These are phyloP conservation scores for Phytopythium chamaehyphon DNA, from an alignment of 352 stramenopile species.

Conservation along the genomic window DNA sequence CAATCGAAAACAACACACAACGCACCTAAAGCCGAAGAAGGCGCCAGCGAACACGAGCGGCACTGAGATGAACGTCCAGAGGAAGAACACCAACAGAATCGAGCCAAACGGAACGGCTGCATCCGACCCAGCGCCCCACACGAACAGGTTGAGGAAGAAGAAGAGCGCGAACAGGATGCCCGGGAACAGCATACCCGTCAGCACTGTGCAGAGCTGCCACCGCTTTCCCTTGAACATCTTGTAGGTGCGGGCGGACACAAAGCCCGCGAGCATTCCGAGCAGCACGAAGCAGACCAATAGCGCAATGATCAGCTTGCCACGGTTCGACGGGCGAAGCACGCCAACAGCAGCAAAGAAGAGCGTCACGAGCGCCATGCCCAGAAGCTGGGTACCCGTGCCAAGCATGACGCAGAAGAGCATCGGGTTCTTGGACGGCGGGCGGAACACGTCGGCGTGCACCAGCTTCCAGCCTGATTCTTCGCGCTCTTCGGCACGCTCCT, in stretches of 20 bases:
- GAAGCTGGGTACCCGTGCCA: conserved; percentile 96
- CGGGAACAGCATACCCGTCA: conserved; percentile 96
- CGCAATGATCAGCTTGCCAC: conserved; percentile 97
- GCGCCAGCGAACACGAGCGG: conserved; percentile 98
- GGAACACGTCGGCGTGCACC: conserved; percentile 99
- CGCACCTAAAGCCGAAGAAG: conserved; percentile 97
- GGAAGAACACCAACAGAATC: conserved; percentile 96
- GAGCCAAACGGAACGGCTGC: conserved; percentile 95
- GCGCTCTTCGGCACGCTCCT: conserved; percentile 97
- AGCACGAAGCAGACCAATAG: conserved; percentile 97
- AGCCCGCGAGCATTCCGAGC: conserved; percentile 95
- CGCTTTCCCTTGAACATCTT: conserved; percentile 99
- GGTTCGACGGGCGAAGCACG: conserved; percentile 96
- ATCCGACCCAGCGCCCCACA: conserved; percentile 92
- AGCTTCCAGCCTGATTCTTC: conserved; percentile 99
- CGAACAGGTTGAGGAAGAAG: conserved; percentile 97
- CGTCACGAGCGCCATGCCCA: conserved; percentile 95
- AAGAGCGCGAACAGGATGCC: conserved; percentile 96
- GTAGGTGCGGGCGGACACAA: conserved; percentile 95
- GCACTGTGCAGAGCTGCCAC: conserved; percentile 96
- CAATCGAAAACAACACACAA: conserved; percentile 2
- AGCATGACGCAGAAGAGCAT: conserved; percentile 98
- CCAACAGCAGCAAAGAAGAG: conserved; percentile 97
- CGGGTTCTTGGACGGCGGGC: conserved; percentile 92
- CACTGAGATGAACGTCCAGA: conserved; percentile 99